A percentile compares a stretch with the other conserved stretches of the same genome.
Conservation (phyloP, 2,329 filamentous ascomycete genomes). For the Hypomyces perniciosus region DNA sequence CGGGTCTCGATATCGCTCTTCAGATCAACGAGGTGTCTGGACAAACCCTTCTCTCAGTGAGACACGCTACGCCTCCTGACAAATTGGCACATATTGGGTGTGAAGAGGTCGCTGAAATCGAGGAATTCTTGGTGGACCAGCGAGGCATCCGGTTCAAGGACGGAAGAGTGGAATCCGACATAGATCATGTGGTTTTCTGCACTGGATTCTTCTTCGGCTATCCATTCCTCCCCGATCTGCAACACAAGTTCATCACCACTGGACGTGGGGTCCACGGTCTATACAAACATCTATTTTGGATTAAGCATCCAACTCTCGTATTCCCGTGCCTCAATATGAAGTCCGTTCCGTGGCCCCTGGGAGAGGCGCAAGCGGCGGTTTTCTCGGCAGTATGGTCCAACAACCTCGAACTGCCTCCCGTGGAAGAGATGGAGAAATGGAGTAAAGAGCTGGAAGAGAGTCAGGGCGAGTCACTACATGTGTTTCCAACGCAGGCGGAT, state of each 20-base stretch:
- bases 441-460: slow-evolving; percentile 53
- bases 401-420: slow-evolving; percentile 56
- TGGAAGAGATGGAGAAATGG: slow-evolving; percentile 63
- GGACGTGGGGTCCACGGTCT: slow-evolving; percentile 66
- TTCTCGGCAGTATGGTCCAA: slow-evolving; percentile 74
- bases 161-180: slow-evolving; percentile 54
- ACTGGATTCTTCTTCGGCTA: slow-evolving; percentile 86
- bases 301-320: slow-evolving; percentile 67
- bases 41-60: slow-evolving; percentile 61
- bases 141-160: slow-evolving; percentile 62
- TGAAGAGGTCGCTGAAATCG: slow-evolving; percentile 53
- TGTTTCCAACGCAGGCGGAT: slow-evolving; percentile 40
- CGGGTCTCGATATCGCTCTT: slow-evolving; percentile 72
- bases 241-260: slow-evolving; percentile 53
- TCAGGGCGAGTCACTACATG: slow-evolving; percentile 26
- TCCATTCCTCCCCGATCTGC: slow-evolving; percentile 57
- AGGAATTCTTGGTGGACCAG: slow-evolving; percentile 46
- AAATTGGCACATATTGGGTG: slow-evolving; percentile 40
- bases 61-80: slow-evolving; percentile 41
- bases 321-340: slow-evolving; percentile 73
- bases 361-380: slow-evolving; percentile 72
- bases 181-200: slow-evolving; percentile 79
- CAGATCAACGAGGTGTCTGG: slow-evolving; percentile 63
- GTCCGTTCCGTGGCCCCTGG: slow-evolving; percentile 80
- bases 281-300: slow-evolving; percentile 75